Evolutionary conservation across 768 basidiomycete species (phyloP).

Genomic region (Suillus lakei): DNA sequence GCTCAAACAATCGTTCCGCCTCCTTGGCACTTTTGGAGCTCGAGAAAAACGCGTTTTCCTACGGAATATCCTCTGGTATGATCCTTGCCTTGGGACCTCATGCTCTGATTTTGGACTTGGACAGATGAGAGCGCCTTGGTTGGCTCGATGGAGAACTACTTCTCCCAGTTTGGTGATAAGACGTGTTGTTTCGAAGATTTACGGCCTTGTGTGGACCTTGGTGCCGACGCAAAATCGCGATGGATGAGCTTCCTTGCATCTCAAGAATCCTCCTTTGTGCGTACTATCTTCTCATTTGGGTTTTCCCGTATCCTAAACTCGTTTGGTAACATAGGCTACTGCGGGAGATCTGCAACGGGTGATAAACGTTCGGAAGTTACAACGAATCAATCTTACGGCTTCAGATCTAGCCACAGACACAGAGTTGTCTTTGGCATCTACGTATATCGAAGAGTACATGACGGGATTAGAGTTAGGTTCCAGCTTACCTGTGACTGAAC

Average conservation of each 20-base stretch:
- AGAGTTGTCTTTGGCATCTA: conserved; percentile 55
- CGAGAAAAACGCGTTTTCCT: conserved; percentile 58
- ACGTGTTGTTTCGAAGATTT: conserved; percentile 89
- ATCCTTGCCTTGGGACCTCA: background rate
- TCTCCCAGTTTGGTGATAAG: conserved; percentile 76
- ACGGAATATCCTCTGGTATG: conserved; percentile 55
- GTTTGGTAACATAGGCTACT: conserved; percentile 44
- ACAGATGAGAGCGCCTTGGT: conserved; percentile 52
- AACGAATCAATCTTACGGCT: conserved; percentile 59
- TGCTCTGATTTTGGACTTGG: conserved; percentile 7
- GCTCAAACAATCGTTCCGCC: conserved; percentile 73
- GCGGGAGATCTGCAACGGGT: conserved; percentile 60
- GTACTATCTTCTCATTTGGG: conserved; percentile 22
- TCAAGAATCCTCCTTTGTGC: conserved; percentile 53
- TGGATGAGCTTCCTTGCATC: conserved; percentile 61
- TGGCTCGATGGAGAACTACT: conserved; percentile 66
- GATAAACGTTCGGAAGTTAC: conserved; percentile 78
- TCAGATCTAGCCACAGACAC: conserved; percentile 58
- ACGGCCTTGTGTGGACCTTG: conserved; percentile 61
- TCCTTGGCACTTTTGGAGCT: conserved; percentile 77
- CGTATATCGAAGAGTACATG: conserved; percentile 66
- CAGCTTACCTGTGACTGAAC: conserved; percentile 70
- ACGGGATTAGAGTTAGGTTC: conserved; percentile 69
- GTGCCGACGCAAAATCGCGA: conserved; percentile 48
- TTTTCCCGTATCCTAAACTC: background rate